Evolutionary conservation across 2,329 filamentous ascomycete genomes (phyloP).

Genomic region (Diaporthe velutina): DNA sequence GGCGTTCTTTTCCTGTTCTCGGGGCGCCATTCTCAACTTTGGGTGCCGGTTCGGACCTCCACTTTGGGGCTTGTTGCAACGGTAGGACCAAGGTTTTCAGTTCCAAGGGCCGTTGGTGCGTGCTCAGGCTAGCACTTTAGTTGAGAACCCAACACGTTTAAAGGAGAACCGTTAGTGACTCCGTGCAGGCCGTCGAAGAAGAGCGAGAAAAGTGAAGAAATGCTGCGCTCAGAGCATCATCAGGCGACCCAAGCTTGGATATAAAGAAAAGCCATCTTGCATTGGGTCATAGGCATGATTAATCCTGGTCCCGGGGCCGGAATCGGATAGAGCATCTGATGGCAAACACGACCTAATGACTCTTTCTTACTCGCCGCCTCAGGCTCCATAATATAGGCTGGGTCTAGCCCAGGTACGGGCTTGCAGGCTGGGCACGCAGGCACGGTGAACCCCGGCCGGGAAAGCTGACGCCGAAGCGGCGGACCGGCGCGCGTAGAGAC

Average conservation of each 20-base stretch:
- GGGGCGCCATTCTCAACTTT: slow-evolving; percentile 3
- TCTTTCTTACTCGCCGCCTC: slow-evolving; percentile 20
- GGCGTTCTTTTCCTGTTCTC: slow-evolving; percentile 28
- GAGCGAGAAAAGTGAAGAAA: not conserved
- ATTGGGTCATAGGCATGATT: slow-evolving; percentile 30
- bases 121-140: slow-evolving; percentile 15
- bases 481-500: not conserved
- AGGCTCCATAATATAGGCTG: slow-evolving; percentile 22
- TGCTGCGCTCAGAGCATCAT: slow-evolving; percentile 5
- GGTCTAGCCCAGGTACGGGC: slow-evolving; percentile 20
- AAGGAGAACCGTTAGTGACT: not conserved
- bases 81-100: not conserved
- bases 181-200: not conserved
- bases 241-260: slow-evolving; percentile 15
- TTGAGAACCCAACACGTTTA: slow-evolving; percentile 18
- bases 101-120: slow-evolving; percentile 9
- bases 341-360: slow-evolving; percentile 32
- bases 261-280: slow-evolving; percentile 9
- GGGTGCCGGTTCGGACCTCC: not conserved
- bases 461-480: slow-evolving; percentile 4
- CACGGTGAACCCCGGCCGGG: slow-evolving; percentile 6
- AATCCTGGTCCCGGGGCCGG: slow-evolving; percentile 24
- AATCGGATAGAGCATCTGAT: slow-evolving; percentile 32
- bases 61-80: not conserved
- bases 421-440: slow-evolving; percentile 12